Percentiles rank a stretch among this genome's conserved stretches.
Evolutionary conservation across 23 red algal species (phyloP).

Genomic region (Gracilaria caudata): DNA sequence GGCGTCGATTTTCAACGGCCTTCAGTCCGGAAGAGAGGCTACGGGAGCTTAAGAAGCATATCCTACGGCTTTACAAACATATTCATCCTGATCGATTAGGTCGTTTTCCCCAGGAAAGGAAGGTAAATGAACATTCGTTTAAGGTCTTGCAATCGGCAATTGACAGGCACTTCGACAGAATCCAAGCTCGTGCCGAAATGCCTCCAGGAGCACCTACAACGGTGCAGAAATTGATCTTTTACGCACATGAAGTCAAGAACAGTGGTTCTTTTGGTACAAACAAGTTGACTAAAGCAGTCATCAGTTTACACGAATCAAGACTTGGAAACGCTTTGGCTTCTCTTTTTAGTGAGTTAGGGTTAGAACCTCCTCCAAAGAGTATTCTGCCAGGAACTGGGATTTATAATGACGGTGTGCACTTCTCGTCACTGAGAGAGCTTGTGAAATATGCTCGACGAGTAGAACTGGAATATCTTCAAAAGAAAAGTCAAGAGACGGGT

Average conservation of each 20-base stretch:
- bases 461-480: constrained; percentile 2
- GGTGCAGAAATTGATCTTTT: constrained; percentile 43
- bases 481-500: neutral
- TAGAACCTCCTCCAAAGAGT: constrained; percentile 31
- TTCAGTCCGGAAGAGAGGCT: neutral
- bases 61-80: constrained; percentile 50
- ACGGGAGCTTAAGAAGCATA: constrained; percentile 54
- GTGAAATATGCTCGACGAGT: constrained; percentile 40
- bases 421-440: constrained; percentile 28
- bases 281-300: constrained; percentile 34
- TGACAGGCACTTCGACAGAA: constrained; percentile 42
- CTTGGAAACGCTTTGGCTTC: constrained; percentile 31
- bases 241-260: neutral
- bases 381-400: neutral
- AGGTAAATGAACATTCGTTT: constrained; percentile 58
- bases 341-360: constrained; percentile 38
- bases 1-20: constrained; percentile 14
- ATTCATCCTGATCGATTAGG: constrained; percentile 69
- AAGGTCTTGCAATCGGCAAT: constrained; percentile 49
- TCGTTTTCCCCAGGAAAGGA: constrained; percentile 27
- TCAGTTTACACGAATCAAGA: constrained; percentile 38
- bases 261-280: neutral
- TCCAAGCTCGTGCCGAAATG: neutral
- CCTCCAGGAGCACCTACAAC: constrained; percentile 24
- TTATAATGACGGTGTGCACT: neutral